Base-by-base conservation (phyloP, 1,139 yeast species). In the Debaryomycetaceae sp. region DNA sequence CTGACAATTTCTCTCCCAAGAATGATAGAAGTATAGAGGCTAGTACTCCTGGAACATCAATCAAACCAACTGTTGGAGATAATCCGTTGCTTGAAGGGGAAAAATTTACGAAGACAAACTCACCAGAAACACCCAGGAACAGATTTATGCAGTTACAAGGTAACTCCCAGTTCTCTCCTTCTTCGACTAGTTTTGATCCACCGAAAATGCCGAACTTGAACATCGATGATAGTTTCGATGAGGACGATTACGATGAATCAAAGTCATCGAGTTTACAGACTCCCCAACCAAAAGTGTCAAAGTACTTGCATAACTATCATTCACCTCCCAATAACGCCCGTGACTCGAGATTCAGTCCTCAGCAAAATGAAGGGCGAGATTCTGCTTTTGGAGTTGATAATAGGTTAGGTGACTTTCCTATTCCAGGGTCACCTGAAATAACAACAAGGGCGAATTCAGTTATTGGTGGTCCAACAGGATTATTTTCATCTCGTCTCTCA, bases 361-460 rank as follows among this genome's bases (percentile, higher is more conserved):
- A 62, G 46, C 68, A 63, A 8, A 51, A 51, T 7, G 48, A 46
- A 8, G 49, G 52, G 41, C 47, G 54, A 36, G 46, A 55, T 27
- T 48, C 58, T 5, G 60, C 53, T 5, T 60, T 58, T 47, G 66
- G 62, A 31, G 52, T 59, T 8, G 66, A 56, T 41, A 52, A 55
- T 39, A 60, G 68, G 5, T 66, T 72, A 43, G 73, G 70, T 31
- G 74, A 66, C 35, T 74, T 72, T 53, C 73, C 79, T 3, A 73
- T 74, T 24, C 79, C 79, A 1, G 76, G 77, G 5, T 69, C 77
- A 1, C 79, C 79, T 3, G 78, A 73, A 24, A 58, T 60, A 39
- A 70, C 78, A 6, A 72, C 76, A 0, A 54, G 79, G 44, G 78
- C 78, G 31, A 73, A 74, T 51, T 72, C 78, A 5, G 77, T 73